Conservation (phyloP, 176 grass and related monocot genomes). For the Avena sativa region DNA sequence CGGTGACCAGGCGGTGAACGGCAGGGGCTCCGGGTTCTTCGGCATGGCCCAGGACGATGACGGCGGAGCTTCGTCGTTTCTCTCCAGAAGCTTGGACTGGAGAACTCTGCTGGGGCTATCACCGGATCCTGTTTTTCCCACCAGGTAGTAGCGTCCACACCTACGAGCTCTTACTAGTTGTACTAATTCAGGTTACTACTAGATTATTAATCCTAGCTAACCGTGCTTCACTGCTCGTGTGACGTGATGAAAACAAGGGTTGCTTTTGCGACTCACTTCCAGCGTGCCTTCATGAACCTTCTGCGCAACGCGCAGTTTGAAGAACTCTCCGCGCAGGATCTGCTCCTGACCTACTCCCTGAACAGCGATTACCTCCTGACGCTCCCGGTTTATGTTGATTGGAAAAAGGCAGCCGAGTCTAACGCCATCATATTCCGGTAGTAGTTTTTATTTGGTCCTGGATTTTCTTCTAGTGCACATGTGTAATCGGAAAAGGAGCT, state of each 20-base stretch:
- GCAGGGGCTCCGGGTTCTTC: slow-evolving; percentile 29
- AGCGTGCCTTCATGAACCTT: slow-evolving; percentile 93
- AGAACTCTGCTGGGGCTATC: slow-evolving; percentile 72
- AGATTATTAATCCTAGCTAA: not conserved
- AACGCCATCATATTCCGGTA: slow-evolving; percentile 96
- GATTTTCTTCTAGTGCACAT: no score
- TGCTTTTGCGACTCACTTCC: slow-evolving; percentile 72
- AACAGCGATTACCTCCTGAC: slow-evolving; percentile 92
- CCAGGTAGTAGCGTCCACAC: not conserved
- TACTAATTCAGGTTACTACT: not conserved
- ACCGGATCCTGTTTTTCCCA: slow-evolving; percentile 38
- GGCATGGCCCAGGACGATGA: slow-evolving; percentile 42
- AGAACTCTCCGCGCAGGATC: slow-evolving; percentile 77
- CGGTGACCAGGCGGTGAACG: slow-evolving; percentile 35
- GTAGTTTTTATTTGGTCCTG: not conserved
- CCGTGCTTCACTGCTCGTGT: not conserved
- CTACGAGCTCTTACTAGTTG: not conserved
- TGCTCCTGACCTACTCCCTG: slow-evolving; percentile 69
- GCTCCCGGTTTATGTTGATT: slow-evolving; percentile 82
- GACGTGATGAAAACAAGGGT: slow-evolving; percentile 35
- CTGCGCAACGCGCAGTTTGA: slow-evolving; percentile 87
- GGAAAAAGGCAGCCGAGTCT: slow-evolving; percentile 82
- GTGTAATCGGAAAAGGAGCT: no score
- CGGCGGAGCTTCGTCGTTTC: not conserved
- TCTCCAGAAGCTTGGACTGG: slow-evolving; percentile 59